Evolutionary conservation across 2,329 filamentous ascomycete genomes (phyloP).

Genomic region (Tolypocladium inflatum): DNA sequence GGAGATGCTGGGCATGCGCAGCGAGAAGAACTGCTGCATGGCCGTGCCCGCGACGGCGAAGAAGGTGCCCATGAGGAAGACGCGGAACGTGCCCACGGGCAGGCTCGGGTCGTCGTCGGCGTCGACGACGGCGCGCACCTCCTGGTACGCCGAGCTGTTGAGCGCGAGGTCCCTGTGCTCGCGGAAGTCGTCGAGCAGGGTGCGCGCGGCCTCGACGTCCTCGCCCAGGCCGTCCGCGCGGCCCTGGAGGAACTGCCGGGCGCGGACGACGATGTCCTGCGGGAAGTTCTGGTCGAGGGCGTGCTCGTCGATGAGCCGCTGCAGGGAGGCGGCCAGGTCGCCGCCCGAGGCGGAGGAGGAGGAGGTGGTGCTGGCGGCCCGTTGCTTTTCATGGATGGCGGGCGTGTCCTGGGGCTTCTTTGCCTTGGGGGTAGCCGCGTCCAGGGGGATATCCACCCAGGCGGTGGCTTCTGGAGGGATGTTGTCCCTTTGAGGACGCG

Average conservation of each 20-base stretch:
- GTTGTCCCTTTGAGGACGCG: no score
- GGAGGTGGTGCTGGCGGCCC: neutral
- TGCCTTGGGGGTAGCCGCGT: neutral
- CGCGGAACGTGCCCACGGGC: constrained; percentile 30
- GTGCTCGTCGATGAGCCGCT: constrained; percentile 26
- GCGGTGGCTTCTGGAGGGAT: no score
- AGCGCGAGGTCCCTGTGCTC: constrained; percentile 15
- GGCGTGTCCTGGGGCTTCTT: neutral
- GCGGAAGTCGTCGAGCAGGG: constrained; percentile 11
- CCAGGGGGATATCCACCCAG: no score
- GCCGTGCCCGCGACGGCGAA: constrained; percentile 18
- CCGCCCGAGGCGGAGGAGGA: neutral
- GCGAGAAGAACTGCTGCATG: constrained; percentile 26
- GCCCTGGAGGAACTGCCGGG: constrained; percentile 27
- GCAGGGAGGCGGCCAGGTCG: constrained; percentile 4
- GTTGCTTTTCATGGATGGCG: neutral
- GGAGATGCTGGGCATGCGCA: constrained; percentile 29
- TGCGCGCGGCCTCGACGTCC: constrained; percentile 8
- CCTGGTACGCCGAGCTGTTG: constrained; percentile 27
- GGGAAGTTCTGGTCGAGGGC: constrained; percentile 39
- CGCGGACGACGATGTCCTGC: constrained; percentile 25
- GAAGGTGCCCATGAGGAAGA: constrained; percentile 26
- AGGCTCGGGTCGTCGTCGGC: constrained; percentile 29
- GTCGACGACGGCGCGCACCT: constrained; percentile 35
- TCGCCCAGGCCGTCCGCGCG: neutral